Conservation (phyloP, 345 rosid species). For the Aquilaria malaccensis region DNA sequence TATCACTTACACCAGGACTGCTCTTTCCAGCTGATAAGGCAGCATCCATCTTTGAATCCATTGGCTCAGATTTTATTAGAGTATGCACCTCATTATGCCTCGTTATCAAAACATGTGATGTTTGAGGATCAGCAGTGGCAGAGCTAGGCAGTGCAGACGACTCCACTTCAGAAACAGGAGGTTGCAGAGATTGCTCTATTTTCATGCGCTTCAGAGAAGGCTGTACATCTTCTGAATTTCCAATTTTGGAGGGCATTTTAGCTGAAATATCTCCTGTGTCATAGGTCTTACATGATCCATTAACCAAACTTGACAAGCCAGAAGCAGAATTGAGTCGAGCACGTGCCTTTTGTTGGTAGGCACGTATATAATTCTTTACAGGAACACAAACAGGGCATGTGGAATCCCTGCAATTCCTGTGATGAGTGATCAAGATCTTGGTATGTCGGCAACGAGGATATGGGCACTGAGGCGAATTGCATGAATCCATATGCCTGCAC, state of each 20-base stretch:
- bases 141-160: slow-evolving; percentile 34
- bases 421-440: slow-evolving; percentile 56
- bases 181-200: slow-evolving; percentile 54
- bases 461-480: slow-evolving; percentile 46
- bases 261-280: slow-evolving; percentile 36
- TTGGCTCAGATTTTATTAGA: slow-evolving; percentile 42
- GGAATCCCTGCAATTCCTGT: slow-evolving; percentile 50
- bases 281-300: slow-evolving; percentile 36
- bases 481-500: slow-evolving; percentile 73
- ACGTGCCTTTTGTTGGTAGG: slow-evolving; percentile 38
- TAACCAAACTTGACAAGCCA: slow-evolving; percentile 26
- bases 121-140: slow-evolving; percentile 26
- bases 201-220: slow-evolving; percentile 83
- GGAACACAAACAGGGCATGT: slow-evolving; percentile 91
- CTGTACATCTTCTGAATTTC: slow-evolving; percentile 45
- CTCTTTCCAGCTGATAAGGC: slow-evolving; percentile 42
- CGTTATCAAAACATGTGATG: slow-evolving; percentile 35
- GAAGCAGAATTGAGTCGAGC: slow-evolving; percentile 34
- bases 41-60: slow-evolving; percentile 53
- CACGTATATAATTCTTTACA: slow-evolving; percentile 52
- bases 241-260: slow-evolving; percentile 33
- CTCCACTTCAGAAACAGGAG: slow-evolving; percentile 37
- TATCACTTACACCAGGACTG: slow-evolving; percentile 39
- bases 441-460: slow-evolving; percentile 79
- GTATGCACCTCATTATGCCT: slow-evolving; percentile 29